Base-by-base conservation (phyloP, 2,329 filamentous ascomycete genomes). In the Diaporthe capsici region DNA sequence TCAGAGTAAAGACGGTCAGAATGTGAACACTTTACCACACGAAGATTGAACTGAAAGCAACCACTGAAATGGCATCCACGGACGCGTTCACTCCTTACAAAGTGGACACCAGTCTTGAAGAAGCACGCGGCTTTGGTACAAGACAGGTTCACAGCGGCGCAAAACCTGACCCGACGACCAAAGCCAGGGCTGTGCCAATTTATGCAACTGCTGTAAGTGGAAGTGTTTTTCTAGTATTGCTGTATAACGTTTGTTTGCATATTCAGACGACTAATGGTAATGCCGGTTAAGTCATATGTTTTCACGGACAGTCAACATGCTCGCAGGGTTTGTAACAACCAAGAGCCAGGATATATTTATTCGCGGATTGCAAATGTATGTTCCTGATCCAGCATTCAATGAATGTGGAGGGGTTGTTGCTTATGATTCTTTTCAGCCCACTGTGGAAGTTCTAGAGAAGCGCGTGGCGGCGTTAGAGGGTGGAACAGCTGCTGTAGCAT, bases 401-500 rank as follows among this genome's bases (percentile, higher is more conserved):
- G 4, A 49, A 49, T 22, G 44, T 7, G 8, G 44, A 49, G 44
- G 44, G 7, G 20, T 49, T 49, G 7, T 20, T 49, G 44, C 7
- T 49, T 1, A 49, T 3, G 10, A n/a, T 25, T n/a, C n/a, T 34
- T 57, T 34, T 53, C 79, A 95, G 93, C 96, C 96, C 3, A 98
- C 97, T 0, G 94, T 96, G 79, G 96, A 97, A 85, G 96, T 98
- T 37, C 96, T 99, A 79, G 97, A 99, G 87, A 97, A 98, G 88
- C 92, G 96, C 77, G 94, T 98, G 71, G 96, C 96, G 22, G 96
- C 96, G 20, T 92, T 98, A 6, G 97, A 99, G 86, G 96, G 96
- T 42, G 96, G 96, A 81, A 92, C 94, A 47, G 96, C 94, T 17
- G 96, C 95, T 60, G 90, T 98, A 37, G 95, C 8, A 91, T 95